Conservation (phyloP, 2,329 filamentous ascomycete species). For the Epichloe sp. region DNA sequence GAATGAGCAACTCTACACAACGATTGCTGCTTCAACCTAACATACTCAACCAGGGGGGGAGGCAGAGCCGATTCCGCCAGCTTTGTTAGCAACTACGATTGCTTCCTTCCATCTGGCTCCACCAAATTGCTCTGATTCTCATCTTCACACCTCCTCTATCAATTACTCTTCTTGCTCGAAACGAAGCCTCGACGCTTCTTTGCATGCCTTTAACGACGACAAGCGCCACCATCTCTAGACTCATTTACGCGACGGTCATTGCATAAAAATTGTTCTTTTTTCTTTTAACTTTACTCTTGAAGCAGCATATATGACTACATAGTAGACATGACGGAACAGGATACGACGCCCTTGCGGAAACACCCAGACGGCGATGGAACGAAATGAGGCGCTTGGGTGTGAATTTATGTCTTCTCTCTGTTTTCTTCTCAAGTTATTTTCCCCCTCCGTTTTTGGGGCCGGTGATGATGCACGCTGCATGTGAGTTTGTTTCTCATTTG, state of each 20-base stretch:
- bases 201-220: neutral
- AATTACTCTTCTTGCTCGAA: neutral
- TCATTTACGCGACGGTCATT: conserved; percentile 1
- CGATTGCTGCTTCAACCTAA: neutral
- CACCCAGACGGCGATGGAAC: neutral
- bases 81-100: neutral
- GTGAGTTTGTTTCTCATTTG: neutral
- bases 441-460: neutral
- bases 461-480: neutral
- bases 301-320: conserved; percentile 3
- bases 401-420: conserved; percentile 6
- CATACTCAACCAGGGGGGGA: neutral
- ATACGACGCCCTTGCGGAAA: conserved; percentile 4
- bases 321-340: conserved; percentile 4
- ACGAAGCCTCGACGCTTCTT: neutral
- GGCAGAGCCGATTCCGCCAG: too few species aligned
- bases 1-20: conserved; percentile 20
- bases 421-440: neutral
- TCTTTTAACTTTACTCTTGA: neutral
- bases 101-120: neutral
- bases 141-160: too few species aligned
- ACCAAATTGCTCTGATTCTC: neutral
- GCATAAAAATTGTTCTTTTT: neutral
- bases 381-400: conserved; percentile 6
- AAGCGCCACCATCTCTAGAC: neutral